Percentiles rank a stretch among this genome's conserved stretches.
Evolutionary conservation across 2,329 filamentous ascomycete species (phyloP).

Genomic region (Decorospora gaudefroyi): DNA sequence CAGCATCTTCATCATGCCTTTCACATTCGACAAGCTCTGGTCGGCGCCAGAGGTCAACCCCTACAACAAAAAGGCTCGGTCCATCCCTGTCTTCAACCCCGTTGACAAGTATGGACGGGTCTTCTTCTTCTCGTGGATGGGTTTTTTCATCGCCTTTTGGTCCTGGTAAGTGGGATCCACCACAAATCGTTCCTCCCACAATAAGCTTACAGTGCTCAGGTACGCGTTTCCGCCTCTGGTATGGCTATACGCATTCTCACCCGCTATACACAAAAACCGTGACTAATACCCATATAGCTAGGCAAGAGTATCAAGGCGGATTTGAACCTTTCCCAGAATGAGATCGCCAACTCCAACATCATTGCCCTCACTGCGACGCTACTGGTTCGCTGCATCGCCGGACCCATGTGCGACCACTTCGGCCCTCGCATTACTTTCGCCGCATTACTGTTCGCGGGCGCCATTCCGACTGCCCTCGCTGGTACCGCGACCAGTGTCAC

Average conservation of each 20-base stretch:
- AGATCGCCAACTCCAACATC: slow-evolving; percentile 90
- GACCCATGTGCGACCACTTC: slow-evolving; percentile 82
- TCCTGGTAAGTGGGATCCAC: slow-evolving; percentile 62
- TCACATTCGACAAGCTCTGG: slow-evolving; percentile 44
- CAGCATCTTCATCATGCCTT: slow-evolving; percentile 37
- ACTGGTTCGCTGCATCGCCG: slow-evolving; percentile 75
- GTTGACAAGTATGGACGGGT: slow-evolving; percentile 80
- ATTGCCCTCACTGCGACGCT: slow-evolving; percentile 68
- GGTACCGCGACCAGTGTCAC: slow-evolving; percentile 71
- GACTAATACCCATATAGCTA: slow-evolving; percentile 53
- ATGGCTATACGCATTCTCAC: slow-evolving; percentile 30
- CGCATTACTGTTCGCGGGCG: slow-evolving; percentile 73
- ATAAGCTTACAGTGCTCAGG: slow-evolving; percentile 52
- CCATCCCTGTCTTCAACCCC: slow-evolving; percentile 77
- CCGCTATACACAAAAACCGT: slow-evolving; percentile 3
- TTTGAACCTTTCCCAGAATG: slow-evolving; percentile 67
- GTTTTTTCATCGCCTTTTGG: slow-evolving; percentile 86
- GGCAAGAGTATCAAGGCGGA: slow-evolving; percentile 74
- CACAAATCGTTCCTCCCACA: slow-evolving; percentile 6
- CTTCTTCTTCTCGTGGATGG: slow-evolving; percentile 87
- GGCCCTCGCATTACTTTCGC: slow-evolving; percentile 82
- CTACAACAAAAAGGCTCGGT: slow-evolving; percentile 79
- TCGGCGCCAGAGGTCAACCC: slow-evolving; percentile 75
- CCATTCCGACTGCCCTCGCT: slow-evolving; percentile 80
- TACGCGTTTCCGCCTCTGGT: slow-evolving; percentile 88